Conservation (phyloP, 768 basidiomycete species). For the Trichaptum fuscoviolaceum region DNA sequence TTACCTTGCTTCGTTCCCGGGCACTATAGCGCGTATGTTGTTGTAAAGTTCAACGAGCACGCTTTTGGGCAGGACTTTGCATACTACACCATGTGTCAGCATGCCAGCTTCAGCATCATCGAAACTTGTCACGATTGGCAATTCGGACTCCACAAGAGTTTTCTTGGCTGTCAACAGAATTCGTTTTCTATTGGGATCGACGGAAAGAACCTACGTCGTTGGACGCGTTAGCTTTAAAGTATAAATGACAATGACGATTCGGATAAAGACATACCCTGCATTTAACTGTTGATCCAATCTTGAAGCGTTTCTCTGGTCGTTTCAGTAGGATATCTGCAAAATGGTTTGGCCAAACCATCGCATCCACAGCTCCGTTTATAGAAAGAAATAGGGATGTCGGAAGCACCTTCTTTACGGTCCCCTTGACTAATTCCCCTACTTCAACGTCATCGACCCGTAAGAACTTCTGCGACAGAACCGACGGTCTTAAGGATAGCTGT, state of each 20-base stretch:
- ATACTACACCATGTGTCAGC: conserved; percentile 77
- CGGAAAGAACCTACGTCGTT: conserved; percentile 60
- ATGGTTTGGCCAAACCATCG: conserved; percentile 90
- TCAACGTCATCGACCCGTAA: conserved; percentile 75
- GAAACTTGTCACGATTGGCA: conserved; percentile 60
- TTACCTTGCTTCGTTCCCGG: conserved; percentile 77
- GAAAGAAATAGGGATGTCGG: conserved; percentile 81
- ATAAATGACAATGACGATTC: not conserved
- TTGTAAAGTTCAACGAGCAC: conserved; percentile 90
- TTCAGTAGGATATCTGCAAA: conserved; percentile 94
- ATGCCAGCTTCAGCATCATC: conserved; percentile 67
- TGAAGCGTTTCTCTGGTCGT: conserved; percentile 89
- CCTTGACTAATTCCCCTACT: conserved; percentile 84
- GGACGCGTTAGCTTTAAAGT: conserved; percentile 8
- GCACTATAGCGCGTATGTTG: conserved; percentile 76
- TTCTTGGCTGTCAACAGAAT: conserved; percentile 90
- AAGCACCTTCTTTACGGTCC: conserved; percentile 80
- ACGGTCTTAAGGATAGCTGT: conserved; percentile 80
- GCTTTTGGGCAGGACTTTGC: conserved; percentile 74
- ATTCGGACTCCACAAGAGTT: conserved; percentile 73
- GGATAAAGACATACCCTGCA: conserved; percentile 57
- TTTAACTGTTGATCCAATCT: conserved; percentile 74
- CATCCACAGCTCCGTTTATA: conserved; percentile 83
- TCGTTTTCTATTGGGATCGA: conserved; percentile 77
- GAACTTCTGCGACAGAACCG: conserved; percentile 81